Evolutionary conservation across 2,329 filamentous ascomycete species (phyloP), one percentile per base, ranked within the genome.

Genomic region (Cyphellophora europaea): DNA sequence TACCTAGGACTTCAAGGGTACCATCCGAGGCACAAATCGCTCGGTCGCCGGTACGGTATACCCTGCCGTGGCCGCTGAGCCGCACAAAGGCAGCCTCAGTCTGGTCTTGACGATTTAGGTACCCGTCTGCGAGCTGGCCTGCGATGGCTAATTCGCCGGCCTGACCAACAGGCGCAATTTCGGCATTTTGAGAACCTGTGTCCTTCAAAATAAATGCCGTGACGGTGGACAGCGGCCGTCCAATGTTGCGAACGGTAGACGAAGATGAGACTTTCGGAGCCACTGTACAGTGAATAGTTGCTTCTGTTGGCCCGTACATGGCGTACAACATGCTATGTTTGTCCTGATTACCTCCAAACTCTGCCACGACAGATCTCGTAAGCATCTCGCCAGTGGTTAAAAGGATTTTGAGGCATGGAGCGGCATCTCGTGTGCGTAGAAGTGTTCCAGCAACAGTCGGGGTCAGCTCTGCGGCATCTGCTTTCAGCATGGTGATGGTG

Each of bases 361-460:
- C 85, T 21, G 74, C 63, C 14, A 94, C 69, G 2, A 95, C 79
- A 6, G 75, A 72, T 27, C 71, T 66, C 3, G 82, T 93, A 21
- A 95, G 71, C 87, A 93, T 94, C 57, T 95, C 88, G 5, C 88
- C 88, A 47, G 94, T 94, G 0, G 87, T 94, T 15, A 95, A 61
- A 0, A 95, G 66, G 1, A 88, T 59, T 34, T 71, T 76, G 23
- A 95, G 57, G 0, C 63, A 61, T 0, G 87, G 86, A 0, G 79
- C 84, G 32, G 72, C 74, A 2, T 66, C 54, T 44, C 85, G 71
- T n/a, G 63, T 75, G 14, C 74, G 72, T 12, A 95, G 61, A 6
- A 95, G 62, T 47, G 82, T 87, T 6, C 78, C 79, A 1, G 81
- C 84, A 8, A 94, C 87, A 0, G 85, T 93, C 1, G 88, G 88